Percentiles rank a stretch among this genome's conserved stretches.
Evolutionary conservation across 257 asterid genomes (phyloP).

Genomic region (Jaltomata sinuosa): DNA sequence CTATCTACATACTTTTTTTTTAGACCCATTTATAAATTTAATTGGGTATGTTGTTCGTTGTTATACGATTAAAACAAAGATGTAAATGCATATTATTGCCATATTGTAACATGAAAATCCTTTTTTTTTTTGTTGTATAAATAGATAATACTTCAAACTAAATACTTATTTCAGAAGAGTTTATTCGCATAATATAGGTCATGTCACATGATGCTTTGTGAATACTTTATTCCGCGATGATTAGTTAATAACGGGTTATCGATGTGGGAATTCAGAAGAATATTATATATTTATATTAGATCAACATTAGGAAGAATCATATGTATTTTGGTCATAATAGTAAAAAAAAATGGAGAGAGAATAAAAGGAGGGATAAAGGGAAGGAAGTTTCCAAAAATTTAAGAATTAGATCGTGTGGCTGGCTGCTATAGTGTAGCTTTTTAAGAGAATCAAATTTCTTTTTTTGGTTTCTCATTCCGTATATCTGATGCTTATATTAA

Average conservation of each 20-base stretch:
- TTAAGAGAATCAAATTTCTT: not conserved
- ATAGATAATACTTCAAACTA: not conserved
- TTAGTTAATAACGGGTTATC: not conserved
- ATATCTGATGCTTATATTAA: not conserved
- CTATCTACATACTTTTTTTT: too few species aligned
- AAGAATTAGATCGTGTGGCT: not conserved
- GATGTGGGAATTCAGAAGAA: not conserved
- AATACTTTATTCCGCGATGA: not conserved
- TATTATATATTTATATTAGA: not conserved
- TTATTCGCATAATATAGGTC: not conserved
- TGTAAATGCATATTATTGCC: not conserved
- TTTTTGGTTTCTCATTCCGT: not conserved
- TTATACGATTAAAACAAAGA: not conserved
- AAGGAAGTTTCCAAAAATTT: not conserved
- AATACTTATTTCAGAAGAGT: not conserved
- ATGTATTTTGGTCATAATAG: not conserved
- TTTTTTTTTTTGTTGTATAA: not conserved
- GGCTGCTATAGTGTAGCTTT: not conserved
- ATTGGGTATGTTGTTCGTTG: too few species aligned
- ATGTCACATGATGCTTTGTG: not conserved
- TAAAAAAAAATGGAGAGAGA: not conserved
- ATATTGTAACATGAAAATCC: not conserved
- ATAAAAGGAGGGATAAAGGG: not conserved
- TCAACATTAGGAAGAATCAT: not conserved
- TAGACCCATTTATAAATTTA: too few species aligned